Percentiles rank a stretch among this genome's conserved stretches.
Evolutionary conservation across 2,329 filamentous ascomycete genomes (phyloP).

Genomic region (Alternaria sp.): DNA sequence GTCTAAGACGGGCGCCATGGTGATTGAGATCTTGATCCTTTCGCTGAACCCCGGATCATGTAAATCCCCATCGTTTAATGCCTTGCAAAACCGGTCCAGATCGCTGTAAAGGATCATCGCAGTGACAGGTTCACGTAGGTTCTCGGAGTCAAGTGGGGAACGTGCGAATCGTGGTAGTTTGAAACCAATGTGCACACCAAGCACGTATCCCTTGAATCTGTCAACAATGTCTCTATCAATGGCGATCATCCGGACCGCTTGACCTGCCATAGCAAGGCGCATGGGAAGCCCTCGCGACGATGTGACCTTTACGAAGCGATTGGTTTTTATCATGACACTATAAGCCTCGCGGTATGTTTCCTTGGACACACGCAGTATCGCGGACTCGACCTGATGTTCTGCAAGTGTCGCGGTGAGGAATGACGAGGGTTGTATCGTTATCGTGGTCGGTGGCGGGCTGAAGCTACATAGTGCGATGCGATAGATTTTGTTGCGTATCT

Average conservation of each 20-base stretch:
- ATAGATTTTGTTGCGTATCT: conserved; percentile 7
- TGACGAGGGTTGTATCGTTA: background rate
- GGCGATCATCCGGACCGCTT: conserved; percentile 12
- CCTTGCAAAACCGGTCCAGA: conserved; percentile 13
- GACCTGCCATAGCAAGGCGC: background rate
- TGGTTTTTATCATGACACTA: conserved; percentile 21
- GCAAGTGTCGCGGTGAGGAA: background rate
- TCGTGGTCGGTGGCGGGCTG: background rate
- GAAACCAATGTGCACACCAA: conserved; percentile 11
- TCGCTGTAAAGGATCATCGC: conserved; percentile 21
- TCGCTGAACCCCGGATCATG: conserved; percentile 5
- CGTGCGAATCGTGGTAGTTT: background rate
- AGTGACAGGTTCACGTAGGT: background rate
- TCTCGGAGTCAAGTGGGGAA: background rate
- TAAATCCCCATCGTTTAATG: conserved; percentile 13
- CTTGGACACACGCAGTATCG: conserved; percentile 1
- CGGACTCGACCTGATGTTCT: background rate
- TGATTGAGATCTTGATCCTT: conserved; percentile 8
- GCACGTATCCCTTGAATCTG: conserved; percentile 19
- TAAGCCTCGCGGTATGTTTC: conserved; percentile 4
- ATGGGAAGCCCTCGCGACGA: conserved; percentile 9
- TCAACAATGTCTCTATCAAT: background rate
- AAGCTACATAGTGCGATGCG: background rate
- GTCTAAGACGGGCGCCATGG: conserved; percentile 7
- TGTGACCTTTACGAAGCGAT: conserved; percentile 20